Conservation (phyloP, 73 alveolate species). For the Uronychia setigera region DNA sequence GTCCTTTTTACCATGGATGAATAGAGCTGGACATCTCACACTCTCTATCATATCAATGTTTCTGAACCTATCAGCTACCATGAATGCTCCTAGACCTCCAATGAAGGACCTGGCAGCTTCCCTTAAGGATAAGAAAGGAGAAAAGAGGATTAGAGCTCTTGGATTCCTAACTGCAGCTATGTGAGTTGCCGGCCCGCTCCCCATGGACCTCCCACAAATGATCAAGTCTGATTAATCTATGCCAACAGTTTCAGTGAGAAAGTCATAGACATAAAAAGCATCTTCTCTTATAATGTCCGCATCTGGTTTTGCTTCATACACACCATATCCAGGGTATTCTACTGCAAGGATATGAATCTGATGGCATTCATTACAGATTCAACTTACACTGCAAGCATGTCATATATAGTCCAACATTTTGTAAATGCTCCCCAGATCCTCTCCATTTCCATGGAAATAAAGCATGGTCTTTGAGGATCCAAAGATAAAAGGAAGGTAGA, state of each 20-base stretch:
- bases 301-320: slow-evolving; percentile 44
- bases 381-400: slow-evolving; percentile 18
- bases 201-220: slow-evolving; percentile 76
- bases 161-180: slow-evolving; percentile 44
- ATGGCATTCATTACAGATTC: neutral
- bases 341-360: slow-evolving; percentile 73
- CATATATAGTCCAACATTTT: slow-evolving; percentile 63
- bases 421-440: slow-evolving; percentile 69
- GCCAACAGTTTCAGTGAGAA: slow-evolving; percentile 32
- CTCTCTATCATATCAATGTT: slow-evolving; percentile 46
- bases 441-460: slow-evolving; percentile 83
- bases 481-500: slow-evolving; percentile 31
- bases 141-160: slow-evolving; percentile 64
- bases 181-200: slow-evolving; percentile 83
- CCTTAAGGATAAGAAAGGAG: slow-evolving; percentile 71
- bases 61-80: slow-evolving; percentile 58
- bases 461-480: slow-evolving; percentile 62
- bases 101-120: slow-evolving; percentile 58
- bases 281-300: slow-evolving; percentile 60
- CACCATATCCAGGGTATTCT: slow-evolving; percentile 80
- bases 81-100: neutral
- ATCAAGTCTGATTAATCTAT: slow-evolving; percentile 39
- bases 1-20: slow-evolving; percentile 56
- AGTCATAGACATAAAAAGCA: slow-evolving; percentile 67
- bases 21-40: slow-evolving; percentile 52